These are phyloP conservation scores for Polytrichum commune DNA, from an alignment of 225 moss, liverwort and hornwort genomes.

Conservation along the genomic window DNA sequence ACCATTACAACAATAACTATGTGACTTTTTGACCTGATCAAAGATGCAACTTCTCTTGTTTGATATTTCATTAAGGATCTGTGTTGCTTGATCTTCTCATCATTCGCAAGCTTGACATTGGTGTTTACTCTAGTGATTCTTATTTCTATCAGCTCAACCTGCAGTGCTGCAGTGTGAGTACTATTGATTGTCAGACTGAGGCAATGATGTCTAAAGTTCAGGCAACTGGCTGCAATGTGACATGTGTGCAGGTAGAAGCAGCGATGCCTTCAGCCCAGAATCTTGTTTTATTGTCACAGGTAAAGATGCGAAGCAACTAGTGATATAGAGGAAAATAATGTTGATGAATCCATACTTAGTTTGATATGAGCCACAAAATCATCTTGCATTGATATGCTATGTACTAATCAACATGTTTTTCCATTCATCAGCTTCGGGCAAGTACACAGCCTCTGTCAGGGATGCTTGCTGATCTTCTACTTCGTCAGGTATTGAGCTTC, in stretches of 20 bases:
- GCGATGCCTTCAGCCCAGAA: slow-evolving; percentile 96
- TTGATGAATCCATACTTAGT: neutral
- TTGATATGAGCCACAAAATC: slow-evolving; percentile 3
- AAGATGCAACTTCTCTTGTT: too few relatives aligned
- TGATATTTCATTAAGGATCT: too few relatives aligned
- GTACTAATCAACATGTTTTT: neutral
- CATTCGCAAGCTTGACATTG: too few relatives aligned
- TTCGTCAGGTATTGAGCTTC: slow-evolving; percentile 40
- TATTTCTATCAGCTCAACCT: too few relatives aligned
- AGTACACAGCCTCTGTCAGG: slow-evolving; percentile 67
- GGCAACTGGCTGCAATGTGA: neutral
- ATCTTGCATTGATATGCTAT: neutral
- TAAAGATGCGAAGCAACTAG: slow-evolving; percentile 10
- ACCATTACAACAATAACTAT: too few relatives aligned
- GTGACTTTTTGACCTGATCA: too few relatives aligned
- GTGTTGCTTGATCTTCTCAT: too few relatives aligned
- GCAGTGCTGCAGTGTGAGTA: too few relatives aligned
- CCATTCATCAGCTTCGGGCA: slow-evolving; percentile 52
- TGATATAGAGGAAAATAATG: too few relatives aligned
- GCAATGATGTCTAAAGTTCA: neutral
- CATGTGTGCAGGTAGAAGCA: slow-evolving; percentile 60
- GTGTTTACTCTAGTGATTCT: too few relatives aligned
- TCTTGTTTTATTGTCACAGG: slow-evolving; percentile 86
- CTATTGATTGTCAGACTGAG: too few relatives aligned
- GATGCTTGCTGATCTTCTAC: slow-evolving; percentile 54